Percentiles rank a stretch among this genome's conserved stretches.
These are phyloP conservation scores for Cercospora zeae-maydis DNA, from an alignment of 2,329 filamentous ascomycete species.

Conservation along the genomic window DNA sequence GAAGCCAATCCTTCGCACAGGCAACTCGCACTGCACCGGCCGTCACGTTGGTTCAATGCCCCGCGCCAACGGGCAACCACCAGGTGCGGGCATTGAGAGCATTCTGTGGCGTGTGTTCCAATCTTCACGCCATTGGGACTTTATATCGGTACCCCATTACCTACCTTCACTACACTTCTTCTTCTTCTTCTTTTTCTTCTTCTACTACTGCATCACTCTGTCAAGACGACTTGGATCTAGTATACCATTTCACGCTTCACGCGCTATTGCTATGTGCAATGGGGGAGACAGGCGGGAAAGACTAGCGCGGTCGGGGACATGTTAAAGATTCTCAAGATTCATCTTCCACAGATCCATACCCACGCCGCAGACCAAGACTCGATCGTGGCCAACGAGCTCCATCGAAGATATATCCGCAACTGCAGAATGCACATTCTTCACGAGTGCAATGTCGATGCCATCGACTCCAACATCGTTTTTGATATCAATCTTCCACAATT, in stretches of 20 bases:
- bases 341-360: conserved; percentile 47
- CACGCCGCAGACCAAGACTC: conserved; percentile 47
- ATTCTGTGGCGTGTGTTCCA: background rate
- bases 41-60: too few relatives aligned
- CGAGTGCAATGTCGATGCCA: conserved; percentile 34
- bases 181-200: too few relatives aligned
- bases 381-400: conserved; percentile 30
- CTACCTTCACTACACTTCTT: too few relatives aligned
- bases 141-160: too few relatives aligned
- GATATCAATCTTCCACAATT: conserved; percentile 44
- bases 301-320: background rate
- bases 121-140: background rate
- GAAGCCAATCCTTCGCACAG: too few relatives aligned
- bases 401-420: conserved; percentile 57
- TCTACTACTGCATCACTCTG: too few relatives aligned
- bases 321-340: background rate
- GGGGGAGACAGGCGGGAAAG: too few relatives aligned
- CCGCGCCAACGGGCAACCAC: too few relatives aligned
- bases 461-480: conserved; percentile 25
- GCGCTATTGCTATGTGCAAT: too few relatives aligned
- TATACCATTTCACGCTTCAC: background rate
- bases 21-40: too few relatives aligned
- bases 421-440: conserved; percentile 41
- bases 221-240: background rate
- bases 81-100: background rate